phyloP scores from a whole-genome alignment of 2,329 filamentous ascomycete genomes.

The Parascedosporium putredinis region DNA sequence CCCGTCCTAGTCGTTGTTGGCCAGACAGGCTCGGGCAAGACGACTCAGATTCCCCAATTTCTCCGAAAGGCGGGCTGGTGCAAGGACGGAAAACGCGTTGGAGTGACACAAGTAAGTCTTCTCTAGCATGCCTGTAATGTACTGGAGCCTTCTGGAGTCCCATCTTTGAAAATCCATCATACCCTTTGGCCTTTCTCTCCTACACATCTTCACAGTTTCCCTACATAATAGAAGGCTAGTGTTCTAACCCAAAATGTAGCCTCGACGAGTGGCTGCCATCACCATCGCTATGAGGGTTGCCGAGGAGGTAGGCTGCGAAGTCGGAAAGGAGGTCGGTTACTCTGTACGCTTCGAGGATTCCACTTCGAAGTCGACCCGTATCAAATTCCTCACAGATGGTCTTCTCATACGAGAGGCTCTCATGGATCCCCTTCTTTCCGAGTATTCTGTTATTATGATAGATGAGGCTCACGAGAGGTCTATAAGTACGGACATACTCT shows the following conservation, averaged over 20 bases:
- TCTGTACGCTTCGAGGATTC: constrained; percentile 89
- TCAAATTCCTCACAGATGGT: constrained; percentile 95
- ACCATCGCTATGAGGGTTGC: constrained; percentile 83
- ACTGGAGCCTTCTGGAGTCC: too few species aligned
- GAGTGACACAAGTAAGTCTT: constrained; percentile 71
- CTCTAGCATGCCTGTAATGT: too few species aligned
- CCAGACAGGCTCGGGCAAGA: constrained; percentile 91
- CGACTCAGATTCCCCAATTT: constrained; percentile 89
- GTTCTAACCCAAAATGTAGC: constrained; percentile 40
- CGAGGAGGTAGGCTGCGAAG: constrained; percentile 73
- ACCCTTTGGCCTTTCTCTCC: too few species aligned
- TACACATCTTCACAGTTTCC: too few species aligned
- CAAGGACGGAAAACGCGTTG: constrained; percentile 69
- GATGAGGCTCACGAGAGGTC: constrained; percentile 95
- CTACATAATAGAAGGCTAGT: too few species aligned
- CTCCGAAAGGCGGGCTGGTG: constrained; percentile 86
- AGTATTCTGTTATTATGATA: constrained; percentile 95
- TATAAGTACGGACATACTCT: constrained; percentile 79
- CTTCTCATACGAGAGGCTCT: constrained; percentile 84
- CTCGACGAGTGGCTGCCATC: constrained; percentile 79
- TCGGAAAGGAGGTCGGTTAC: constrained; percentile 88
- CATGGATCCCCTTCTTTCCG: constrained; percentile 79
- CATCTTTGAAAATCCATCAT: too few species aligned
- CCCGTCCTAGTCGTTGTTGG: constrained; percentile 84
- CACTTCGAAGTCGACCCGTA: constrained; percentile 71